Conservation (phyloP, 352 stramenopile genomes). For the Thalassiosira livingstoniorum region DNA sequence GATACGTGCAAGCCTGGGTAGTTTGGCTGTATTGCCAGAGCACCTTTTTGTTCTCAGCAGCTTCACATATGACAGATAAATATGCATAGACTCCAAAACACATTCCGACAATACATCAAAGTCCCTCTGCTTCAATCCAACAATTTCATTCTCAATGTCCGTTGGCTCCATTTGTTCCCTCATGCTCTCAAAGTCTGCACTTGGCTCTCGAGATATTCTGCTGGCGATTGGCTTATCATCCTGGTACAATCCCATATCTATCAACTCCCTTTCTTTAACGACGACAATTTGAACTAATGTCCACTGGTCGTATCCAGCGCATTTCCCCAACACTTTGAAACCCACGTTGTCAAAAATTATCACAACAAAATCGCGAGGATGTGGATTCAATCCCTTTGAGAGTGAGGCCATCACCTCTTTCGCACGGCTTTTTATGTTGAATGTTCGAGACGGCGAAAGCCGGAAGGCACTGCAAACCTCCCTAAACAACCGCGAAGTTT, state of each 20-base stretch:
- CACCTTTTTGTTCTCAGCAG: too few relatives aligned
- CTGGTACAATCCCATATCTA: background rate
- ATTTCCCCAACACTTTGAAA: constrained; percentile 17
- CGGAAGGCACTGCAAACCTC: constrained; percentile 25
- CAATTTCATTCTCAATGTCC: background rate
- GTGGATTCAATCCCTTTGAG: background rate
- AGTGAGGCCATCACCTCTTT: constrained; percentile 5
- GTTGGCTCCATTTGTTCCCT: background rate
- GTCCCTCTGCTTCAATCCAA: constrained; percentile 14
- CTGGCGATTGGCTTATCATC: background rate
- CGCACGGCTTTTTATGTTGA: constrained; percentile 16
- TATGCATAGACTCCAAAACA: constrained; percentile 24
- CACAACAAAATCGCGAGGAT: constrained; percentile 9
- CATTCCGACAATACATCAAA: constrained; percentile 4
- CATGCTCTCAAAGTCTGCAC: background rate
- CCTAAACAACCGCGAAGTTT: background rate
- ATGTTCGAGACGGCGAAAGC: background rate
- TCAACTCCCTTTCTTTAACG: background rate
- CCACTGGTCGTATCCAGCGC: constrained; percentile 13
- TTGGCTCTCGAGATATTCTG: constrained; percentile 6
- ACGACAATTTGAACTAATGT: constrained; percentile 24
- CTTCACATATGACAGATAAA: background rate
- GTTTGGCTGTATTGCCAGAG: too few relatives aligned
- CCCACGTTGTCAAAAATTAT: constrained; percentile 33
- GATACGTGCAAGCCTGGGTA: constrained; percentile 18